phyloP scores from a whole-genome alignment of 495 filamentous ascomycete species.

The Neurospora sp. region DNA sequence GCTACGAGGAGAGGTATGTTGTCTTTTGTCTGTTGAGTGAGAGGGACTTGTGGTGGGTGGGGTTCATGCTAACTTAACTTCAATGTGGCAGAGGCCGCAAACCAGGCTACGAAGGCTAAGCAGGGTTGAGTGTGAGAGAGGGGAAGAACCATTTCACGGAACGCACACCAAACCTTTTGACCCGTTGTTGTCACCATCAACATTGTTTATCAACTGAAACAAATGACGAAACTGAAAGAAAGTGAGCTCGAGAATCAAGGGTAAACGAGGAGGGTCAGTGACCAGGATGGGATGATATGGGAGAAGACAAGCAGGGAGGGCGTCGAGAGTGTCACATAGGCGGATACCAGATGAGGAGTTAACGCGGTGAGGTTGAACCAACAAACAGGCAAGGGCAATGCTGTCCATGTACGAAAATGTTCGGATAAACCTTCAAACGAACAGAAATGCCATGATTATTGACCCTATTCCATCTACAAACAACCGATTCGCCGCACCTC shows the following conservation, averaged over 20 bases:
- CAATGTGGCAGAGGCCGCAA: constrained; percentile 27
- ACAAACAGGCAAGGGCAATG: neutral
- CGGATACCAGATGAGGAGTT: neutral
- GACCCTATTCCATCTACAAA: neutral
- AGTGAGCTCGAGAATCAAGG: neutral
- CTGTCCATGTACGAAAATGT: neutral
- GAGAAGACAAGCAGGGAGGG: neutral
- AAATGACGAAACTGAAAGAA: neutral
- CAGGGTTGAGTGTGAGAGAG: constrained; percentile 20
- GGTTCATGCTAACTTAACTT: neutral
- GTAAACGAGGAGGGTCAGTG: neutral
- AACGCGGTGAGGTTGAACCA: neutral
- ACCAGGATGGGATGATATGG: neutral
- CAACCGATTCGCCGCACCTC: neutral
- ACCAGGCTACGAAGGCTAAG: constrained; percentile 34
- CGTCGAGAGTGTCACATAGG: neutral
- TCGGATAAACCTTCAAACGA: no score
- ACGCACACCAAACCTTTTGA: neutral
- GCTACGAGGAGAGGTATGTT: constrained; percentile 80
- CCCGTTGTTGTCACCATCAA: neutral
- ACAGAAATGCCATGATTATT: neutral
- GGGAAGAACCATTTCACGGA: neutral
- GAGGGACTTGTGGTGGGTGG: neutral
- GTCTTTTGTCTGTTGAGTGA: no score
- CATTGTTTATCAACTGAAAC: neutral